phyloP scores from a whole-genome alignment of 495 filamentous ascomycete genomes.

The Penicillium chermesinum region DNA sequence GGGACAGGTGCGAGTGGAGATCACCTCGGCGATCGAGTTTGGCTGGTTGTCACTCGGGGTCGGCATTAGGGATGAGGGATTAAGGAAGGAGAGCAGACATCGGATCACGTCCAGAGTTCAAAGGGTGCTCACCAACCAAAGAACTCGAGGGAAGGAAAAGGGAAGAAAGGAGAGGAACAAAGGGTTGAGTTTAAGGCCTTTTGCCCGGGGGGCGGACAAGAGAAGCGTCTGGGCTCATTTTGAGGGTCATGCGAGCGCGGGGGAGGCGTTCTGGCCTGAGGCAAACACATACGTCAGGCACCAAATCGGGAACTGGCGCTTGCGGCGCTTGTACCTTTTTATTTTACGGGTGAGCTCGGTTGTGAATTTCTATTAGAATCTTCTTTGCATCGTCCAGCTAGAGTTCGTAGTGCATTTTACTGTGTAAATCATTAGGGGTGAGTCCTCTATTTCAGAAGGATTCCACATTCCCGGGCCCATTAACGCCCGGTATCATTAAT shows the following conservation, averaged over 20 bases:
- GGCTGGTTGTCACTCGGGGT: slow-evolving; percentile 51
- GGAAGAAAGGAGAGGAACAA: slow-evolving; percentile 12
- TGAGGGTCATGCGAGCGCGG: slow-evolving; percentile 41
- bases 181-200: slow-evolving; percentile 12
- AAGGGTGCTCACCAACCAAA: slow-evolving; percentile 7
- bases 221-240: neutral
- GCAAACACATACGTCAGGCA: slow-evolving; percentile 15
- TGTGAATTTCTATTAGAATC: slow-evolving; percentile 2
- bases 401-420: too few species aligned
- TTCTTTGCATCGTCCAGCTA: slow-evolving; percentile 5
- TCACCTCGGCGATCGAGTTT: slow-evolving; percentile 45
- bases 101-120: slow-evolving; percentile 21
- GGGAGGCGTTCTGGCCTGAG: slow-evolving; percentile 29
- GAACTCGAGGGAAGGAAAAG: slow-evolving; percentile 2
- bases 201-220: slow-evolving; percentile 11
- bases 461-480: slow-evolving; percentile 4
- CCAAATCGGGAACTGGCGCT: neutral
- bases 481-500: slow-evolving; percentile 27
- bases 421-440: slow-evolving; percentile 3
- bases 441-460: slow-evolving; percentile 1
- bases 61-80: slow-evolving; percentile 49
- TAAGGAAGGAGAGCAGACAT: slow-evolving; percentile 33
- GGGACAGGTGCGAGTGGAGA: slow-evolving; percentile 52
- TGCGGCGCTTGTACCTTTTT: neutral
- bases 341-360: neutral